These are phyloP conservation scores for Lunularia cruciata DNA, from an alignment of 225 moss, liverwort and hornwort genomes.

Conservation along the genomic window DNA sequence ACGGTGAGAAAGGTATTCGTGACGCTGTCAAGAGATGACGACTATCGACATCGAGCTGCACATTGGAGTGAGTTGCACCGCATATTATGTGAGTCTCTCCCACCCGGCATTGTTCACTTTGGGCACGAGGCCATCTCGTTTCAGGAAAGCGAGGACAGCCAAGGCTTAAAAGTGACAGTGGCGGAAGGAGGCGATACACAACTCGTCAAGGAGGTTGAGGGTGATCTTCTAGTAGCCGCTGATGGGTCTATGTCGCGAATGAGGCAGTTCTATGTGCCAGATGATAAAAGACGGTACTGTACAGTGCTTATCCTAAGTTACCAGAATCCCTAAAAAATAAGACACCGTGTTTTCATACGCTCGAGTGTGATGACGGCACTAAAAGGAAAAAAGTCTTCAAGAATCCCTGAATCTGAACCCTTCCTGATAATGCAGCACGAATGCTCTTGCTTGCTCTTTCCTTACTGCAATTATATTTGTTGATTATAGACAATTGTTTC, in stretches of 20 bases:
- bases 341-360: no score
- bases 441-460: no score
- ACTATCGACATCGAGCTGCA: slow-evolving; percentile 64
- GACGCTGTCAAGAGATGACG: slow-evolving; percentile 53
- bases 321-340: no score
- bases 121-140: slow-evolving; percentile 72
- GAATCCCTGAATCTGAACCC: not conserved
- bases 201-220: slow-evolving; percentile 44
- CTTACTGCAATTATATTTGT: no score
- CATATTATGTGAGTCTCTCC: slow-evolving; percentile 61
- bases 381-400: not conserved
- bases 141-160: slow-evolving; percentile 38
- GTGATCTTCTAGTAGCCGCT: slow-evolving; percentile 83
- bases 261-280: slow-evolving; percentile 57
- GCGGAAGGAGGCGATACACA: slow-evolving; percentile 26
- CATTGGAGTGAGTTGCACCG: slow-evolving; percentile 87
- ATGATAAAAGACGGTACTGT: slow-evolving; percentile 59
- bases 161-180: slow-evolving; percentile 50
- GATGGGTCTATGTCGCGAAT: slow-evolving; percentile 83
- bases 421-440: no score
- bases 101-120: slow-evolving; percentile 64
- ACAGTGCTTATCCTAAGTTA: slow-evolving; percentile 8
- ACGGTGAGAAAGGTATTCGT: slow-evolving; percentile 26
- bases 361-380: no score
- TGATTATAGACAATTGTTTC: no score